Base-by-base conservation (phyloP, 2,329 filamentous ascomycete genomes). In the Aphanoascus verrucosus region DNA sequence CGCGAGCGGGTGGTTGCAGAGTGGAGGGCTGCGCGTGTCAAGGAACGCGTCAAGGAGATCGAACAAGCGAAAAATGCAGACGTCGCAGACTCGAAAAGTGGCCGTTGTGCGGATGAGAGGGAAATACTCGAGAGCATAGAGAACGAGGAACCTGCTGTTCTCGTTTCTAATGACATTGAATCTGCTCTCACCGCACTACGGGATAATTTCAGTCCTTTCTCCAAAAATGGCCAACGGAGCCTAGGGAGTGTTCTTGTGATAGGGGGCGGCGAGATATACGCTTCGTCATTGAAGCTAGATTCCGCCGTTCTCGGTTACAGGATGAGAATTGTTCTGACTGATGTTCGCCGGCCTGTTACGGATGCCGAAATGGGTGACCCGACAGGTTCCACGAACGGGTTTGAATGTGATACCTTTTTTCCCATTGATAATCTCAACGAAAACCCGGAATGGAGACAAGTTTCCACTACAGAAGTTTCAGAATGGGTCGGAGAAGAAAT, bases 211-310 rank as follows among this genome's bases (percentile, higher is more conserved):
- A n/a, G 11, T 3, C 37, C 34, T 4, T 50, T 46, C 14, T 53
- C 56, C 2, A 49, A 45, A 6, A 38, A 43, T 7, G 47, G 54
- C 31, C 34, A 57, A 45, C 61, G 59, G 42, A 63, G 57, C 11
- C 61, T 83, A 34, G 78, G 76, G 7, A 78, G 79, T 61, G 77
- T 88, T 2, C 97, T 90, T 68, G 80, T 97, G 42, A 96, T 98
- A 62, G 93, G 93, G 20, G 93, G 93, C 3, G 86, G 82, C 53
- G 85, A 89, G 71, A 84, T 97, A 59, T 98, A 97, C 69, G 74
- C 73, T 38, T 78, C 83, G 19, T 84, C 88, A 12, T 73, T 97
- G 64, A 49, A 59, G 9, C 53, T 65, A 42, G 41, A 49, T 32
- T 14, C 38, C 7, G 23, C 54, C 9, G 34, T 23, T 2, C 31